Percentiles rank a stretch among this genome's conserved stretches.
Evolutionary conservation across 192 early-diverging fungal genomes (phyloP).

Genomic region (Coemansia sp.): DNA sequence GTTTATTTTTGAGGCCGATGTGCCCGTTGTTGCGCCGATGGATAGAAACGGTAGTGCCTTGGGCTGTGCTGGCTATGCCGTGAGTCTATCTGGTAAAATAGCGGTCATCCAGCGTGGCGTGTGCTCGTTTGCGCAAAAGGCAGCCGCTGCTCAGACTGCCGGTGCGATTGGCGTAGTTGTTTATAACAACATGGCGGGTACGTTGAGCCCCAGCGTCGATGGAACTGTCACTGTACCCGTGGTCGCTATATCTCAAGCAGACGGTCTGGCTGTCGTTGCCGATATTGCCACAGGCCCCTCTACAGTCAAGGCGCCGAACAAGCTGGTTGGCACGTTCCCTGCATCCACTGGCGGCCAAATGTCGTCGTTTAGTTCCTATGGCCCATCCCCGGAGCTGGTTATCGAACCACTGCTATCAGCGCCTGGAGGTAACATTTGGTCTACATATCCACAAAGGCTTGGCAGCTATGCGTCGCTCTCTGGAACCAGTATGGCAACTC

Average conservation of each 20-base stretch:
- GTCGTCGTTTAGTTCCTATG: conserved; percentile 67
- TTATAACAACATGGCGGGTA: conserved; percentile 51
- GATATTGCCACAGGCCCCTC: conserved; percentile 10
- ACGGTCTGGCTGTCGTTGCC: conserved; percentile 35
- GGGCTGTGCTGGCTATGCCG: conserved; percentile 22
- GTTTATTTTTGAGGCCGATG: conserved; percentile 17
- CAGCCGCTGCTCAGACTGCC: conserved; percentile 43
- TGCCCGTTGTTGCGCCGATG: conserved; percentile 15
- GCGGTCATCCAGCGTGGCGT: conserved; percentile 53
- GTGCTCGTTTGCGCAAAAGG: conserved; percentile 55
- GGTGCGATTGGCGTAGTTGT: conserved; percentile 58
- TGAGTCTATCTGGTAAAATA: conserved; percentile 38
- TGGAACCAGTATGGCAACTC: conserved; percentile 84
- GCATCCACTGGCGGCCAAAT: conserved; percentile 53
- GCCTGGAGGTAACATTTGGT: conserved; percentile 71
- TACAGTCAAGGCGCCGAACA: conserved; percentile 29
- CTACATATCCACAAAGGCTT: conserved; percentile 57
- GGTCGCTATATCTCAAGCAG: conserved; percentile 43
- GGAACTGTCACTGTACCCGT: conserved; percentile 39
- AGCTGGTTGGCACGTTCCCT: conserved; percentile 24
- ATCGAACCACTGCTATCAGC: conserved; percentile 65
- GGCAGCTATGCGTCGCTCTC: conserved; percentile 55
- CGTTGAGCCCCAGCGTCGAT: conserved; percentile 25
- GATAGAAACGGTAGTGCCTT: conserved; percentile 12
- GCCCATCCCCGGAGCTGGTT: conserved; percentile 62